These are phyloP conservation scores for Coniochaeta sp. DNA, from an alignment of 2,329 filamentous ascomycete species.

Conservation along the genomic window DNA sequence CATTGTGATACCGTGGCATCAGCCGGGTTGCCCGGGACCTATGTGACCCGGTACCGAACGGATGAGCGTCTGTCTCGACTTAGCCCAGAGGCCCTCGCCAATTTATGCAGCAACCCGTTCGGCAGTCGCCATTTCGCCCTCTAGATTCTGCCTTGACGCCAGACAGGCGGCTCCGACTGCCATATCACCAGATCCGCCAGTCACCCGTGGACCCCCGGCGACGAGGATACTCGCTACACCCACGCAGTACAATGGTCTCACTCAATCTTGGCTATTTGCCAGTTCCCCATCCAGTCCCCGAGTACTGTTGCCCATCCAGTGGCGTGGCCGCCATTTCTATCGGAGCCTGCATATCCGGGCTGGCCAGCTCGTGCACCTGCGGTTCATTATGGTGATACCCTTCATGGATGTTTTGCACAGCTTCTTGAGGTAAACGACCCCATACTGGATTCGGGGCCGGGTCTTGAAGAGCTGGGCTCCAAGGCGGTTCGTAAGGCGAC, in stretches of 20 bases:
- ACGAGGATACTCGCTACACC: not conserved
- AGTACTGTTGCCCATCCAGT: not conserved
- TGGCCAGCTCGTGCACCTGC: conserved; percentile 3
- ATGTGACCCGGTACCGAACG: too few relatives aligned
- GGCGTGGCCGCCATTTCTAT: conserved; percentile 19
- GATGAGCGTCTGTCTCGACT: too few relatives aligned
- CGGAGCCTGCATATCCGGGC: conserved; percentile 4
- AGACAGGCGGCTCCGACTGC: not conserved
- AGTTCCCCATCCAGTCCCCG: not conserved
- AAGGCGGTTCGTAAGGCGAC: conserved; percentile 14
- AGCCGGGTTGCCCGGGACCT: too few relatives aligned
- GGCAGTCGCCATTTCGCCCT: not conserved
- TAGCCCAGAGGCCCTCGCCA: too few relatives aligned
- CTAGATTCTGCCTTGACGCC: too few relatives aligned
- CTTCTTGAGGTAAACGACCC: not conserved
- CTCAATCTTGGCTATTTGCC: not conserved
- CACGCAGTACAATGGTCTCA: not conserved
- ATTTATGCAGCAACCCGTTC: not conserved
- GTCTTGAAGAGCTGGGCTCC: not conserved
- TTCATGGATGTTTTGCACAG: not conserved
- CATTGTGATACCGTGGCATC: too few relatives aligned
- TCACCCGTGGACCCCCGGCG: not conserved
- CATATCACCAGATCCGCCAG: not conserved
- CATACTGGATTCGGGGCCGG: not conserved
- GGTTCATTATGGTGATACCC: not conserved